These are phyloP conservation scores for Verbascum thapsus DNA, from an alignment of 257 asterid genomes.

Conservation along the genomic window DNA sequence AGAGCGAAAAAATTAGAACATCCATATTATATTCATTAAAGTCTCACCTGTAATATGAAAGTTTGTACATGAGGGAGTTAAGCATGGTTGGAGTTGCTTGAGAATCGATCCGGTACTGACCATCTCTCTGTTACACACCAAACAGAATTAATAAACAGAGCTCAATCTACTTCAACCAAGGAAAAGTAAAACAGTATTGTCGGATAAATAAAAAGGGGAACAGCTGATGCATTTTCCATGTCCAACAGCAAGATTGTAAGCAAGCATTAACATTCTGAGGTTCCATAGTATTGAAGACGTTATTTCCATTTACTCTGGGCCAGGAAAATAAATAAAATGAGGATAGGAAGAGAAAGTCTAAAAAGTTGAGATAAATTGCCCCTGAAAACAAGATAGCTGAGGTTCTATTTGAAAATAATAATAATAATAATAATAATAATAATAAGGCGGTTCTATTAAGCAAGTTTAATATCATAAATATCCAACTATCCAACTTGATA, in stretches of 20 bases:
- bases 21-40: constrained; percentile 23
- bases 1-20: constrained; percentile 7
- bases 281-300: constrained; percentile 9
- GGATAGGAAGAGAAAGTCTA: no score
- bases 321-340: neutral
- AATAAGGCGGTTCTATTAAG: no score
- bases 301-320: constrained; percentile 6
- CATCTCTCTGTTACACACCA: constrained; percentile 79
- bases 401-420: constrained; percentile 21
- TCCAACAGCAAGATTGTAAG: no score
- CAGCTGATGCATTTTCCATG: neutral
- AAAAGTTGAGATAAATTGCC: neutral
- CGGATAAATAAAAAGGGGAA: neutral
- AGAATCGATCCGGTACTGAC: constrained; percentile 94
- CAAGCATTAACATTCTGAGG: neutral
- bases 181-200: no score
- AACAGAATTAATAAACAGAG: constrained; percentile 24
- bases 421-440: no score
- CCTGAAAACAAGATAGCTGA: neutral
- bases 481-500: no score
- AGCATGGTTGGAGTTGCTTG: constrained; percentile 99
- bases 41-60: constrained; percentile 85
- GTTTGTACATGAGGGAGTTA: constrained; percentile 96
- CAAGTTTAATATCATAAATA: no score
- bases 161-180: constrained; percentile 20